A percentile compares a stretch with the other conserved stretches of the same genome.
These are phyloP conservation scores for Pichia thaimueangensis DNA, from an alignment of 805 yeast genomes.

Conservation along the genomic window DNA sequence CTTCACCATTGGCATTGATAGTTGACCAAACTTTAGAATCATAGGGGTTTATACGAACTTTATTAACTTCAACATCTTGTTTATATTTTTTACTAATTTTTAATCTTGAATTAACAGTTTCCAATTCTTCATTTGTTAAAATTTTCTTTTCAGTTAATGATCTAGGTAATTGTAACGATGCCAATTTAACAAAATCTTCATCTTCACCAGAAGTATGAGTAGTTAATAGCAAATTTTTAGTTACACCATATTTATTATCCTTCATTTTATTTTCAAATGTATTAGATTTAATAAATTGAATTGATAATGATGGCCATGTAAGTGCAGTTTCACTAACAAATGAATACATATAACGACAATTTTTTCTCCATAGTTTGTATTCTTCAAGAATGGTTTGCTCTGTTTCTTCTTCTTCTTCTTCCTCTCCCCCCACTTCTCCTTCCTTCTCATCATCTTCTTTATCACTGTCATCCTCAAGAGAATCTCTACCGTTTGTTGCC, in stretches of 20 bases:
- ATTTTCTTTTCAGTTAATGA: slow-evolving; percentile 25
- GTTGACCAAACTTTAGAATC: slow-evolving; percentile 51
- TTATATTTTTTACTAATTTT: slow-evolving; percentile 54
- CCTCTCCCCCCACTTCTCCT: not conserved
- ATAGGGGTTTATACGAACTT: slow-evolving; percentile 68
- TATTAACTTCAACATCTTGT: slow-evolving; percentile 60
- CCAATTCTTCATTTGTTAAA: slow-evolving; percentile 23
- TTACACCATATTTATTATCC: slow-evolving; percentile 25
- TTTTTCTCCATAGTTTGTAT: slow-evolving; percentile 74
- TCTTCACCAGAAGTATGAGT: slow-evolving; percentile 73
- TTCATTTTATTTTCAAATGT: slow-evolving; percentile 22
- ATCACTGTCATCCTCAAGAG: not conserved
- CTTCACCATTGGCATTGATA: slow-evolving; percentile 60
- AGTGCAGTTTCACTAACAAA: slow-evolving; percentile 74
- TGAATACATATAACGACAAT: slow-evolving; percentile 77
- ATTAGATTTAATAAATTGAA: slow-evolving; percentile 64
- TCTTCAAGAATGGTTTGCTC: slow-evolving; percentile 47
- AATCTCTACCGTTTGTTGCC: not conserved
- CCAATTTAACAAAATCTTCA: slow-evolving; percentile 58
- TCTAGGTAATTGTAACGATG: slow-evolving; percentile 52
- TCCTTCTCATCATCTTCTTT: not conserved
- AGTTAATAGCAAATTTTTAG: slow-evolving; percentile 53
- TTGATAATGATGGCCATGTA: slow-evolving; percentile 76
- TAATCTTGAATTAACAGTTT: slow-evolving; percentile 45
- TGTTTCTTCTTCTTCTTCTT: slow-evolving; percentile 9